phyloP scores from a whole-genome alignment of 148 eudicot species.

The Pharnaceum exiguum region DNA sequence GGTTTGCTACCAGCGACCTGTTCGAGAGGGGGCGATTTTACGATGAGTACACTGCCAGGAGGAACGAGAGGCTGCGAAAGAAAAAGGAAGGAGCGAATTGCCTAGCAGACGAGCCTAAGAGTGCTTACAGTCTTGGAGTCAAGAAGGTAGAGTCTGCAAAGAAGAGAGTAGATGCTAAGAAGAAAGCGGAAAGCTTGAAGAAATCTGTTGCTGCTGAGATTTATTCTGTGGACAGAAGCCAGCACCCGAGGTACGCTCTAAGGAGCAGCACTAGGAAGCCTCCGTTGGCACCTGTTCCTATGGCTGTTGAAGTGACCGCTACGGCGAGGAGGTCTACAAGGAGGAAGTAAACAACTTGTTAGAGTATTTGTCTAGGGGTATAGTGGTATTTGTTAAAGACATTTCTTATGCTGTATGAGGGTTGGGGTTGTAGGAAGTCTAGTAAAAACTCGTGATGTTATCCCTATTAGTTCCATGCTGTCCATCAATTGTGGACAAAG shows the following conservation, averaged over 20 bases:
- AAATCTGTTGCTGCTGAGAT: constrained; percentile 37
- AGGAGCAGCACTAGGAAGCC: constrained; percentile 75
- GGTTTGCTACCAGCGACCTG: constrained; percentile 26
- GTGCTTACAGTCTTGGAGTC: constrained; percentile 44
- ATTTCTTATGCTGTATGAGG: neutral
- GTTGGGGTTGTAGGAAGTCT: neutral
- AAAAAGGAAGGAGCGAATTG: constrained; percentile 41
- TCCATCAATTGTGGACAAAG: constrained; percentile 14
- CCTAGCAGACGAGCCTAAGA: constrained; percentile 21
- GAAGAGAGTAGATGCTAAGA: constrained; percentile 44
- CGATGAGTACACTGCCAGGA: constrained; percentile 67
- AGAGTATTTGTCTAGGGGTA: neutral
- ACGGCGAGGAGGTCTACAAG: constrained; percentile 34
- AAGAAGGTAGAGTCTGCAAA: constrained; percentile 46
- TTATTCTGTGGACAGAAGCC: constrained; percentile 39
- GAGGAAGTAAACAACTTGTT: constrained; percentile 23
- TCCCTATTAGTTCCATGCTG: neutral
- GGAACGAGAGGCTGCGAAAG: constrained; percentile 78
- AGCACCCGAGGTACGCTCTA: constrained; percentile 58
- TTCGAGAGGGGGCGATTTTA: constrained; percentile 74
- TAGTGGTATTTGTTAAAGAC: neutral
- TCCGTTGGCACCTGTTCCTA: constrained; percentile 65
- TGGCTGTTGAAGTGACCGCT: constrained; percentile 34
- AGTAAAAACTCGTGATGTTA: neutral
- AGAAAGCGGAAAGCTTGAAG: constrained; percentile 39